Conservation (phyloP, 306 rosid genomes). For the Dryas drummondii region DNA sequence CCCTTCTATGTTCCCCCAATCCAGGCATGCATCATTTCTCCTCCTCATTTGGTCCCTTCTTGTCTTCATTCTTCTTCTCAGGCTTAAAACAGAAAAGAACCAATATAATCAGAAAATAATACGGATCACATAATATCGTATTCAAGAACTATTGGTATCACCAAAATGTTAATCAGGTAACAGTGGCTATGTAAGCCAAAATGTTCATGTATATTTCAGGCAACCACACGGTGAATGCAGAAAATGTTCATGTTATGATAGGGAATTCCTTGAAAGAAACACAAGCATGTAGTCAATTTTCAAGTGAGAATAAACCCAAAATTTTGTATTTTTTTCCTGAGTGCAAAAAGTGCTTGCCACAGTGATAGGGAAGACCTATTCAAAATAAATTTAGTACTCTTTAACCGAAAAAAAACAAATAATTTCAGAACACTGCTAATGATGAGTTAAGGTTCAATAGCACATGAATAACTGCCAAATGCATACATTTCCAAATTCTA, state of each 20-base stretch:
- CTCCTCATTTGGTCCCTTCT: constrained; percentile 60
- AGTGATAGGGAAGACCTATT: not conserved
- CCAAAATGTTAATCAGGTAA: not conserved
- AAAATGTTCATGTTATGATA: not conserved
- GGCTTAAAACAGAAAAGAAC: constrained; percentile 28
- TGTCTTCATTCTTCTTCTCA: constrained; percentile 78
- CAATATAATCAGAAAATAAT: constrained; percentile 28
- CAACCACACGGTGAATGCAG: not conserved
- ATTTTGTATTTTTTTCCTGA: too few species aligned
- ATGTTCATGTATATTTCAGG: not conserved
- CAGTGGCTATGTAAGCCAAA: not conserved
- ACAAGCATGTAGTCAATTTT: not conserved
- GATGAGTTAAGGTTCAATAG: not conserved
- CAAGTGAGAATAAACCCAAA: too few species aligned
- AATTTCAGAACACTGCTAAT: not conserved
- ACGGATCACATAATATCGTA: not conserved
- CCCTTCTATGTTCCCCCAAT: not conserved
- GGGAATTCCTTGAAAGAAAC: not conserved
- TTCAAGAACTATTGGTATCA: constrained; percentile 12
- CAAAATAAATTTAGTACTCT: not conserved
- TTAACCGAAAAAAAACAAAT: not conserved
- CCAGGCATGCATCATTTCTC: constrained; percentile 46
- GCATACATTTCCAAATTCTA: too few species aligned
- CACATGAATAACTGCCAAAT: not conserved
- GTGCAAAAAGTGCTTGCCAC: too few species aligned